These are phyloP conservation scores for Globisporangium orthogonon DNA, from an alignment of 352 stramenopile genomes.

Conservation along the genomic window DNA sequence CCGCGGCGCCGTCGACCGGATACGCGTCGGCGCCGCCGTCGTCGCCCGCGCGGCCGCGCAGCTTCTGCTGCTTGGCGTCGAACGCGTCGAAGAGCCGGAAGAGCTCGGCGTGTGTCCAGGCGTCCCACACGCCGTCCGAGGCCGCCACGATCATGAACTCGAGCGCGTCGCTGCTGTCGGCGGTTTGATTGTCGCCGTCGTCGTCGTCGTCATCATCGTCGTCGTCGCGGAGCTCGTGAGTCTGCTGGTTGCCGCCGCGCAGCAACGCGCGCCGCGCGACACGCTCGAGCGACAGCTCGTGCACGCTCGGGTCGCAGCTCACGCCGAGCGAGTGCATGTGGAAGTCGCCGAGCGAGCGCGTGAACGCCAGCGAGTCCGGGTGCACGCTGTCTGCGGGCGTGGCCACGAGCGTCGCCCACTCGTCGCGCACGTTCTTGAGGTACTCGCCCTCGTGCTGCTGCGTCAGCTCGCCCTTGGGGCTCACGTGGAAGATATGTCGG, in stretches of 20 bases:
- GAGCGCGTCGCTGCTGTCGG: constrained; percentile 3
- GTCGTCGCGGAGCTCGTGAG: constrained; percentile 5
- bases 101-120: constrained; percentile 83
- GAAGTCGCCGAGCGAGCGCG: constrained; percentile 81
- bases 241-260: constrained; percentile 17
- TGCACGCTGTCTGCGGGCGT: constrained; percentile 59
- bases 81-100: constrained; percentile 26
- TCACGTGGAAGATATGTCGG: constrained; percentile 28
- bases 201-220: constrained; percentile 14
- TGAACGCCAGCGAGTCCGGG: constrained; percentile 84
- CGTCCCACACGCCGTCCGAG: constrained; percentile 87
- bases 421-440: constrained; percentile 90
- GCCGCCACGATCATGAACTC: constrained; percentile 63
- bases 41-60: not conserved
- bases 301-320: constrained; percentile 51
- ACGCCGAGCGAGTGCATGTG: constrained; percentile 87
- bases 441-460: constrained; percentile 55
- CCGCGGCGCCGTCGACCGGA: constrained; percentile 23
- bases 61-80: constrained; percentile 5
- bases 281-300: constrained; percentile 38
- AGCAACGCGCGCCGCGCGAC: constrained; percentile 18
- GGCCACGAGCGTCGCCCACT: constrained; percentile 83
- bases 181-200: constrained; percentile 11
- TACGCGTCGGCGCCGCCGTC: not conserved
- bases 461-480: constrained; percentile 22